Conservation (phyloP, 2,329 filamentous ascomycete species). For the Talaromyces sp. region DNA sequence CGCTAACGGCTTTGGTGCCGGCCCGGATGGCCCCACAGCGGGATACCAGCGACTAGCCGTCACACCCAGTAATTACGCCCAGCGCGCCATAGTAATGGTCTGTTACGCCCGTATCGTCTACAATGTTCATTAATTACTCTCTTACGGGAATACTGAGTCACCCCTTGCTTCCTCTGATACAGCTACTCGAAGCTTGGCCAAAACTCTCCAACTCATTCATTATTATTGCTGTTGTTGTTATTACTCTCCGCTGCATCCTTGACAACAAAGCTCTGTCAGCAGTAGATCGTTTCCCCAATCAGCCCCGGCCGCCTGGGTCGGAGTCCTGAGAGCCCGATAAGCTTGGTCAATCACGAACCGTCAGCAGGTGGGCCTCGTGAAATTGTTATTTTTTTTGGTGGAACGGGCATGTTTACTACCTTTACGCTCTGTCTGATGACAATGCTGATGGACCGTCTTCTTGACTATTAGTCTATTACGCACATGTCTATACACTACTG, state of each 20-base stretch:
- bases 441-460: neutral
- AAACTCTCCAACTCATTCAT: neutral
- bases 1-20: constrained; percentile 1
- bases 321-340: neutral
- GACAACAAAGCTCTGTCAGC: neutral
- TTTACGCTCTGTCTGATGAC: neutral
- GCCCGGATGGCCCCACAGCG: constrained; percentile 9
- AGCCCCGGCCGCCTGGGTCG: neutral
- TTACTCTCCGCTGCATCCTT: neutral
- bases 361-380: neutral
- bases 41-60: constrained; percentile 2
- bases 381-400: neutral
- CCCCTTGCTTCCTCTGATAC: neutral
- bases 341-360: neutral
- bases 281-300: neutral
- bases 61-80: neutral
- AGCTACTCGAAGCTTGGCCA: neutral
- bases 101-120: neutral
- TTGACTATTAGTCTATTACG: no score
- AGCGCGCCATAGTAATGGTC: neutral
- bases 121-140: neutral
- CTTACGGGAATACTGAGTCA: neutral
- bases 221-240: neutral
- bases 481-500: neutral
- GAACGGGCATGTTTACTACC: neutral